Percentiles rank a stretch among this genome's conserved stretches.
These are phyloP conservation scores for Xerocomus spinulosus DNA, from an alignment of 768 basidiomycete species.

Conservation along the genomic window DNA sequence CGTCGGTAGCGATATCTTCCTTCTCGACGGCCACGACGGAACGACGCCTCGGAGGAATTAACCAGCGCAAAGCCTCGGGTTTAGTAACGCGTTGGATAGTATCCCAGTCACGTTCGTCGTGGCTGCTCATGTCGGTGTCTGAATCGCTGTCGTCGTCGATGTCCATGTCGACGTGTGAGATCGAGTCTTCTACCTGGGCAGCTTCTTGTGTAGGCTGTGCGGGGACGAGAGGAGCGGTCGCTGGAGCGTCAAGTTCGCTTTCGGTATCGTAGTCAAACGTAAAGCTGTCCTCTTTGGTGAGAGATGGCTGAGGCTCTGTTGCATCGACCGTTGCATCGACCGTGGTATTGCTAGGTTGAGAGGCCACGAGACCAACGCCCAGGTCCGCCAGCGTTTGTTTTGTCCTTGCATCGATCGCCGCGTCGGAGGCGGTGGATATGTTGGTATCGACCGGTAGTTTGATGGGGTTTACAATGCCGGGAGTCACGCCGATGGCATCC, in stretches of 20 bases:
- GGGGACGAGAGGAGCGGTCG: not conserved
- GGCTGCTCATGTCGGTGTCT: slow-evolving; percentile 13
- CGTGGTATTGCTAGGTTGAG: too few species aligned
- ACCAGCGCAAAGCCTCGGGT: slow-evolving; percentile 9
- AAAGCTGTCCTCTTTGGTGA: slow-evolving; percentile 6
- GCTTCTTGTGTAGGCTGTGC: not conserved
- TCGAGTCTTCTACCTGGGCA: slow-evolving; percentile 4
- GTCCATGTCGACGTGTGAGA: slow-evolving; percentile 5
- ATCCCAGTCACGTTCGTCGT: slow-evolving; percentile 14
- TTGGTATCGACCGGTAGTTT: slow-evolving; percentile 23
- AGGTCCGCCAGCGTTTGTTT: slow-evolving; percentile 13
- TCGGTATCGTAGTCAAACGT: slow-evolving; percentile 23
- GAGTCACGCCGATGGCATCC: slow-evolving; percentile 19
- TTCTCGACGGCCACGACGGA: slow-evolving; percentile 13
- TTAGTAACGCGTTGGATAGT: not conserved
- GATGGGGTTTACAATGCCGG: slow-evolving; percentile 27
- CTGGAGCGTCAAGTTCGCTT: slow-evolving; percentile 16
- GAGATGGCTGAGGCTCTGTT: not conserved
- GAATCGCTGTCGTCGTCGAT: slow-evolving; percentile 14
- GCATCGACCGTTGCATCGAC: not conserved
- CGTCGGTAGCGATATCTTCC: not conserved
- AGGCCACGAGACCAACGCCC: slow-evolving; percentile 10
- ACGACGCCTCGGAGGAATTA: slow-evolving; percentile 19
- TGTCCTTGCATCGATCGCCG: slow-evolving; percentile 16
- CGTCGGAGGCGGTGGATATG: slow-evolving; percentile 11